Percentiles rank a stretch among this genome's conserved stretches.
Conservation (phyloP, 768 basidiomycete genomes). For the Krasilnikovozyma curviuscula region DNA sequence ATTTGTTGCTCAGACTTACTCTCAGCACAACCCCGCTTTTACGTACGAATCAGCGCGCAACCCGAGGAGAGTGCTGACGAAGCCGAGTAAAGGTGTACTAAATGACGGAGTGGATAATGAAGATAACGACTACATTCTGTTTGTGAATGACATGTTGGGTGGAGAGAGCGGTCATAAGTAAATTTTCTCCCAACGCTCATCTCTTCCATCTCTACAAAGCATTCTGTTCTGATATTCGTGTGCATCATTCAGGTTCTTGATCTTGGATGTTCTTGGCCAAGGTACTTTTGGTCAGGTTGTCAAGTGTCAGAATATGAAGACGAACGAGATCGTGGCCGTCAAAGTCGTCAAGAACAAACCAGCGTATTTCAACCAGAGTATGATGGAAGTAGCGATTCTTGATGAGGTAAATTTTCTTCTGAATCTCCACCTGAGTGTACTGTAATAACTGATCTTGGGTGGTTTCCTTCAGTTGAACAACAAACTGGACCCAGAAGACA, state of each 20-base stretch:
- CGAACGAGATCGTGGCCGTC: slow-evolving; percentile 93
- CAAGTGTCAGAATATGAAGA: slow-evolving; percentile 99
- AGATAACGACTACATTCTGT: slow-evolving; percentile 96
- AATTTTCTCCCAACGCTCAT: slow-evolving; percentile 23
- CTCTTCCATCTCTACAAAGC: neutral
- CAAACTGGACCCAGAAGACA: slow-evolving; percentile 77
- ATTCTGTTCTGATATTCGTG: neutral
- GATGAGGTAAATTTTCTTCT: slow-evolving; percentile 51
- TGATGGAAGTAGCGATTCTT: slow-evolving; percentile 99
- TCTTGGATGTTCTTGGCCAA: slow-evolving; percentile 93
- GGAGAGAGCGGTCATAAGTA: slow-evolving; percentile 88
- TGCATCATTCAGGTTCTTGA: slow-evolving; percentile 50
- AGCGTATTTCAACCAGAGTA: slow-evolving; percentile 96
- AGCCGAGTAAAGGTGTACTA: slow-evolving; percentile 84
- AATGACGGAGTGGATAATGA: slow-evolving; percentile 98
- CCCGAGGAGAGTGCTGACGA: slow-evolving; percentile 87
- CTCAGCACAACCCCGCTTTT: slow-evolving; percentile 84
- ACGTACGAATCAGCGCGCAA: slow-evolving; percentile 88
- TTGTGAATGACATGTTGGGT: slow-evolving; percentile 95
- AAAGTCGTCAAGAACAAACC: slow-evolving; percentile 99
- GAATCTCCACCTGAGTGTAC: neutral
- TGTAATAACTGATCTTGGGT: neutral
- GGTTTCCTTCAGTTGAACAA: slow-evolving; percentile 57
- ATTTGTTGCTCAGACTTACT: slow-evolving; percentile 72
- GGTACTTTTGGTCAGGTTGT: slow-evolving; percentile 99